Conservation (phyloP, 768 basidiomycete genomes). For the Mycena rosella region DNA sequence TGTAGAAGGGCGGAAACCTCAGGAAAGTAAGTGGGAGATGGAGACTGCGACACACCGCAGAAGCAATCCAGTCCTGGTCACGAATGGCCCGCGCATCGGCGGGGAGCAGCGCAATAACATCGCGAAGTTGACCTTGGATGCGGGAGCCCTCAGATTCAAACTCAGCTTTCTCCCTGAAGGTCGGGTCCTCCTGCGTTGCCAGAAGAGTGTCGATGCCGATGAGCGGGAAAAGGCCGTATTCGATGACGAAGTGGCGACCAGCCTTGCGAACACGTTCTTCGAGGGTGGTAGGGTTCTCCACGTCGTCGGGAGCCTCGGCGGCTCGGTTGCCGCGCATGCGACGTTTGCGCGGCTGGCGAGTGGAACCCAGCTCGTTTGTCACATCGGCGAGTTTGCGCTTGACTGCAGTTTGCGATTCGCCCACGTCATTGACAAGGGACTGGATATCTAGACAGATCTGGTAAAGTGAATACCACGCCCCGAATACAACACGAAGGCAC, state of each 20-base stretch:
- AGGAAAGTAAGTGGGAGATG: background rate
- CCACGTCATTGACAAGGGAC: slow-evolving; percentile 4
- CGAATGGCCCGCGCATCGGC: slow-evolving; percentile 10
- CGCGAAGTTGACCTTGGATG: slow-evolving; percentile 24
- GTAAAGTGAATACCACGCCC: background rate
- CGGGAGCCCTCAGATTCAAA: slow-evolving; percentile 15
- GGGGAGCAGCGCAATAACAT: slow-evolving; percentile 16
- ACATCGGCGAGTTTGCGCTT: slow-evolving; percentile 26
- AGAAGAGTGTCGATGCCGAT: slow-evolving; percentile 1
- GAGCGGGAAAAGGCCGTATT: slow-evolving; percentile 16
- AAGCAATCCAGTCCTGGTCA: slow-evolving; percentile 4
- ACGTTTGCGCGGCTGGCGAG: slow-evolving; percentile 11
- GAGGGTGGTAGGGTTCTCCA: slow-evolving; percentile 14
- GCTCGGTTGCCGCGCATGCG: slow-evolving; percentile 20
- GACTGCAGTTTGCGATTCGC: background rate
- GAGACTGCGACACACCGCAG: slow-evolving; percentile 9
- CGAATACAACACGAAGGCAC: background rate
- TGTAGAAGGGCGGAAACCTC: no score
- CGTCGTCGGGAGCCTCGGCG: slow-evolving; percentile 7
- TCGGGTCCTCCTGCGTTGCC: background rate
- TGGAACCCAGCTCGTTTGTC: slow-evolving; percentile 1
- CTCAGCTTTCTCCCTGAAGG: slow-evolving; percentile 17
- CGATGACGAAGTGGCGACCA: slow-evolving; percentile 23
- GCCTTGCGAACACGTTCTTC: slow-evolving; percentile 12
- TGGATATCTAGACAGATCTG: slow-evolving; percentile 10